Evolutionary conservation across 208 protist species (phyloP).

Genomic region (Crithidia mellificae): DNA sequence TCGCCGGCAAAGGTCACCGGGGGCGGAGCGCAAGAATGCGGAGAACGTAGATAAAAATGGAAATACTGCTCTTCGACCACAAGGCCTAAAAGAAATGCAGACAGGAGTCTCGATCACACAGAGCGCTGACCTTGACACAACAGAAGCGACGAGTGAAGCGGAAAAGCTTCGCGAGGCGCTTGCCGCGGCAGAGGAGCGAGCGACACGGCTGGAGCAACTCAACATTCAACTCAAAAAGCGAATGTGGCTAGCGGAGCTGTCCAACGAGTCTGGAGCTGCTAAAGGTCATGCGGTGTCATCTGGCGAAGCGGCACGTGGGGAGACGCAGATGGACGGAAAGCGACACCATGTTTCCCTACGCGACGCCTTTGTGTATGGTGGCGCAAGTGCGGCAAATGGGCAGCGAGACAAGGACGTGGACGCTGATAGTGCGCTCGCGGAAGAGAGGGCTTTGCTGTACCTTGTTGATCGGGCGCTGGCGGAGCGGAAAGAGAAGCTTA

Average conservation of each 20-base stretch:
- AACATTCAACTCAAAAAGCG: slow-evolving; percentile 58
- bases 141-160: slow-evolving; percentile 16
- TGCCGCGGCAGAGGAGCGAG: slow-evolving; percentile 13
- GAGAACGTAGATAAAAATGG: too few species aligned
- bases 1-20: too few species aligned
- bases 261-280: not conserved
- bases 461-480: slow-evolving; percentile 29
- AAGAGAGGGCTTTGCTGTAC: slow-evolving; percentile 30
- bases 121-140: not conserved
- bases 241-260: slow-evolving; percentile 37
- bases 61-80: too few species aligned
- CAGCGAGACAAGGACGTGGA: not conserved
- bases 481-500: not conserved
- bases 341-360: slow-evolving; percentile 21
- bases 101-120: too few species aligned
- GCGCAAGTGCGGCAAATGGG: not conserved
- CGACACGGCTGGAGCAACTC: slow-evolving; percentile 45
- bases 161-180: slow-evolving; percentile 20
- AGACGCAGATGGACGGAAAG: too few species aligned
- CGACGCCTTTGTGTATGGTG: slow-evolving; percentile 27
- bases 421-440: slow-evolving; percentile 7
- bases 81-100: too few species aligned
- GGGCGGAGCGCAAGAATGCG: too few species aligned
- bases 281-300: too few species aligned
- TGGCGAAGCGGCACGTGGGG: too few species aligned